Conservation (phyloP, 164 flowering plant genomes). For the Tetrastigma voinierianum region DNA sequence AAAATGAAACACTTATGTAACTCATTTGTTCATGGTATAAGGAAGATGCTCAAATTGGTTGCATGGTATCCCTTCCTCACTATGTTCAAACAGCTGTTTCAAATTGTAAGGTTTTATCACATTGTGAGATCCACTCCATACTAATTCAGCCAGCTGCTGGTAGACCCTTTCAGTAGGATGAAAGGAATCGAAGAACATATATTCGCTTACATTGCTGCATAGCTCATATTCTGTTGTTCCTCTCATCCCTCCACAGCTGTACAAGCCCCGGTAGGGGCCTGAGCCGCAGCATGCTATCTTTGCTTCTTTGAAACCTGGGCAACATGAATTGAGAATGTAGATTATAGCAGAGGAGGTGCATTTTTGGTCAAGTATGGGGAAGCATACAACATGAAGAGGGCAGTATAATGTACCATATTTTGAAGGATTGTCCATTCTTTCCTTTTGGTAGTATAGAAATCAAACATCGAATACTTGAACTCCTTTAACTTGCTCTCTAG, state of each 20-base stretch:
- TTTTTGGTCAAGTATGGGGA: too few relatives aligned
- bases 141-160: not conserved
- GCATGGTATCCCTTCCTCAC: too few relatives aligned
- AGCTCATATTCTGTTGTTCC: not conserved
- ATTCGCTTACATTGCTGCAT: not conserved
- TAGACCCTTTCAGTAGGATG: not conserved
- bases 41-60: too few relatives aligned
- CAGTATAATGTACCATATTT: not conserved
- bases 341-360: too few relatives aligned
- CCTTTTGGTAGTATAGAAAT: not conserved
- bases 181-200: not conserved
- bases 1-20: too few relatives aligned
- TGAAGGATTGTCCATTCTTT: not conserved
- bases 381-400: too few relatives aligned
- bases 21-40: too few relatives aligned
- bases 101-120: not conserved
- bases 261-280: not conserved
- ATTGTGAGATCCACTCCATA: constrained; percentile 1
- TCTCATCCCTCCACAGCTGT: not conserved
- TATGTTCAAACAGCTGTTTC: too few relatives aligned
- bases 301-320: not conserved
- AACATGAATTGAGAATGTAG: too few relatives aligned
- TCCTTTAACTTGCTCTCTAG: not conserved
- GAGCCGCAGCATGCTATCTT: constrained; percentile 2
- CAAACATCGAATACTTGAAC: constrained; percentile 1